phyloP scores from a whole-genome alignment of 2,329 filamentous ascomycete species.

The Aspergillus sp. region DNA sequence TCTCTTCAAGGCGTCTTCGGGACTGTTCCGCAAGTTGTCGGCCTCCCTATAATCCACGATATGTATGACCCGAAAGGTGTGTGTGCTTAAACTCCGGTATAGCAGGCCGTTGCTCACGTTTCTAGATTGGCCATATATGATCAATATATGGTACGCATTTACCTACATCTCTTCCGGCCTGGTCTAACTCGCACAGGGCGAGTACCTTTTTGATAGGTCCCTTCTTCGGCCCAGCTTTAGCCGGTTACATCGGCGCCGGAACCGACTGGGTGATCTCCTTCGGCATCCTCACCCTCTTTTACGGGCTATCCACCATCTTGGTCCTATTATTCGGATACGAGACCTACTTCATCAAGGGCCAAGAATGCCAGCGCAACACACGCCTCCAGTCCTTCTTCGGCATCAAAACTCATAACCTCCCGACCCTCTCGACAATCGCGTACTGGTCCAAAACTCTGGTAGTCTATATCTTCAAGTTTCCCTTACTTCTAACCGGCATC shows the following conservation, averaged over 20 bases:
- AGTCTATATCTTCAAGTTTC: conserved; percentile 37
- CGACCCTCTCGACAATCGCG: conserved; percentile 30
- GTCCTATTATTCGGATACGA: conserved; percentile 42
- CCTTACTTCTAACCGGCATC: conserved; percentile 36
- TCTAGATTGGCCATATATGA: conserved; percentile 43
- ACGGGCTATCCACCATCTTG: conserved; percentile 39
- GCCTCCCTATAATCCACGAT: conserved; percentile 45
- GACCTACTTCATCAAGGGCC: conserved; percentile 35
- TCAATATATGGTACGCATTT: conserved; percentile 40
- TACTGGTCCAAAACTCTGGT: conserved; percentile 31
- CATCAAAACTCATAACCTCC: conserved; percentile 35
- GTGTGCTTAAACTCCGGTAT: not conserved
- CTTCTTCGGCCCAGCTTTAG: conserved; percentile 42
- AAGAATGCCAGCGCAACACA: conserved; percentile 17
- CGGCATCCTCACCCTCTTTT: conserved; percentile 41
- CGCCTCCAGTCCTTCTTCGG: conserved; percentile 36
- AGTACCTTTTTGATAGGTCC: conserved; percentile 44
- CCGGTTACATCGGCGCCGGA: conserved; percentile 42
- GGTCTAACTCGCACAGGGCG: conserved; percentile 29
- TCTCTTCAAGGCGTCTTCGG: conserved; percentile 45
- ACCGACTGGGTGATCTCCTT: conserved; percentile 41
- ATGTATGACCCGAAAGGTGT: conserved; percentile 39
- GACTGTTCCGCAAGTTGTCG: conserved; percentile 46
- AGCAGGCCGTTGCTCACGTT: not conserved
- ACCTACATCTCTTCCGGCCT: not conserved